Base-by-base conservation (phyloP, 2,329 filamentous ascomycete genomes). In the Pyrenophora teres region DNA sequence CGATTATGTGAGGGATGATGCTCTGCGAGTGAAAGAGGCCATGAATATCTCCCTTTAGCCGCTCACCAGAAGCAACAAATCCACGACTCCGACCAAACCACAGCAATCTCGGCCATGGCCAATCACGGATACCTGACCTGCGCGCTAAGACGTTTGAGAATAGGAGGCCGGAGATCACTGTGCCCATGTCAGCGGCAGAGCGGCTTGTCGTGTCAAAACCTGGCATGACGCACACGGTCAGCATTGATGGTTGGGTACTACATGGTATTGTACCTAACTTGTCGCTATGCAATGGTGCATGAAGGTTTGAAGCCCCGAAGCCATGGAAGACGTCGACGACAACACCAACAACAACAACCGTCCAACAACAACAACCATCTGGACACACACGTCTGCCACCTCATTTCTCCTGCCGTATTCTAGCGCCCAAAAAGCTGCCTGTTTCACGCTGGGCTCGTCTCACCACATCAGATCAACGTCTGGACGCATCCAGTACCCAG, bases 81-180 rank as follows among this genome's bases (percentile, higher is more conserved):
- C 46, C 38, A 53, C 42, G 37, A 40, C 49, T 45, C 37, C 48
- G 46, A 50, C 39, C 54, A 56, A 54, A 54, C 40, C 27, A 46
- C 47, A 25, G 47, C 46, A 50, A 62, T 62, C 46, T 59, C 48
- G 41, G 41, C 9, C 6, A 15, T 30, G 42, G 50, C 59, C 59
- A 60, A 62, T 62, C 43, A 51, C 12, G 10, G n/a, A 6, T 6
- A 16, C 13, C 4, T 15, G 13, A 23, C 8, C 2, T n/a, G 23
- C 16, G 23, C 25, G 44, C 54, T 49, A 53, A 27, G 21, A 42
- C 45, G 50, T 54, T 57, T 60, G 44, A 58, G 55, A 45, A 30
- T 39, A 54, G 38, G 38, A 35, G 46, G 32, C 44, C 33, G 50
- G 23, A 46, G 52, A 60, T 56, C 50, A 46, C 35, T 18, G 37